These are phyloP conservation scores for Zoysia japonica DNA, from an alignment of 176 grass and related monocot species.

Conservation along the genomic window DNA sequence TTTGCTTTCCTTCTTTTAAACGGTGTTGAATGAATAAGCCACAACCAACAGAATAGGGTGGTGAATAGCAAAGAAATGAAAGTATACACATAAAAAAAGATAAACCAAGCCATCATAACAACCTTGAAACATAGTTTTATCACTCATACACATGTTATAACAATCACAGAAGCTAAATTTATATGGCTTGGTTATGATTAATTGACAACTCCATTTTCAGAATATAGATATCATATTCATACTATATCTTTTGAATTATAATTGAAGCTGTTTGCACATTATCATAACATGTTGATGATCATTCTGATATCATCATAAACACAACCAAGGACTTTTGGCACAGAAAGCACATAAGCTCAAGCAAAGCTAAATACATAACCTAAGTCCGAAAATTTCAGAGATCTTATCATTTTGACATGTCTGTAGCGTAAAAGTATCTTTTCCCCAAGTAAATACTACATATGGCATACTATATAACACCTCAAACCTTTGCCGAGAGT, in stretches of 20 bases:
- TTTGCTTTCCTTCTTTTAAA: no score
- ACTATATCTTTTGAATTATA: conserved; percentile 14
- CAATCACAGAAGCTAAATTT: background rate
- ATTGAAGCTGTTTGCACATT: conserved; percentile 9
- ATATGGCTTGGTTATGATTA: no score
- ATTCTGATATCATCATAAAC: background rate
- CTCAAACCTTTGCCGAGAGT: conserved; percentile 27
- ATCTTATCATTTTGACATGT: conserved; percentile 5
- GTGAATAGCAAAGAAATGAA: no score
- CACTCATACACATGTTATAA: no score
- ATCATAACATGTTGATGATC: background rate
- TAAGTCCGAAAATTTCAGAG: conserved; percentile 34
- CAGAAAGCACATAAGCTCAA: conserved; percentile 16
- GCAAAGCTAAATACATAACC: conserved; percentile 28
- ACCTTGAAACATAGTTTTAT: no score
- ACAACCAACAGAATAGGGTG: no score
- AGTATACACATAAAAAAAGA: no score
- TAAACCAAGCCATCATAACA: no score
- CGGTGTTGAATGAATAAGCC: no score
- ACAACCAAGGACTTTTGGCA: conserved; percentile 20
- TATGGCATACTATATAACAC: conserved; percentile 36
- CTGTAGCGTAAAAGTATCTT: conserved; percentile 45
- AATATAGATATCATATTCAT: conserved; percentile 20
- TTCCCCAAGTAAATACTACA: conserved; percentile 42
- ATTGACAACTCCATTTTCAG: conserved; percentile 3